Percentiles rank a stretch among this genome's conserved stretches.
Conservation (phyloP, 1,284 basidiomycete species). For the Takashimella koratensis region DNA sequence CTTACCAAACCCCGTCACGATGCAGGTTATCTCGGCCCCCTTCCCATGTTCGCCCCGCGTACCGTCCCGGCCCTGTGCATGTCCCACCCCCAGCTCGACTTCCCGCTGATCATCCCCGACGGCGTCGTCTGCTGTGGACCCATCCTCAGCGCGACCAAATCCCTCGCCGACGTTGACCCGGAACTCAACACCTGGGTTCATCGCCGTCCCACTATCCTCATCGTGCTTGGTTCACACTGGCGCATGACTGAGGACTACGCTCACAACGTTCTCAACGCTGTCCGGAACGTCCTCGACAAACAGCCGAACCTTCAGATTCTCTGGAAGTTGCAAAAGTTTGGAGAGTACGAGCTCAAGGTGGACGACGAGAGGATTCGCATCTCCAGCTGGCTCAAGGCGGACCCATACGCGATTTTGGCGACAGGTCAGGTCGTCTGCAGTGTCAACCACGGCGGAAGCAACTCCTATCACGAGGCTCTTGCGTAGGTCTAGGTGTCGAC, state of each 20-base stretch:
- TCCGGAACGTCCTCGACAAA: conserved; percentile 9
- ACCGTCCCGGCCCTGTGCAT: conserved; percentile 15
- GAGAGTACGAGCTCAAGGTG: conserved; percentile 3
- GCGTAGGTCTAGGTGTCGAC: conserved; percentile 15
- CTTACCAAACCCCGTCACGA: conserved; percentile 11
- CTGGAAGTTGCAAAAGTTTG: conserved; percentile 12
- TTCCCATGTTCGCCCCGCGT: conserved; percentile 7
- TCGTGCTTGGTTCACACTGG: conserved; percentile 18
- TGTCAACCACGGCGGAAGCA: conserved; percentile 29
- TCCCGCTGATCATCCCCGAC: conserved; percentile 12
- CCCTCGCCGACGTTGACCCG: conserved; percentile 10
- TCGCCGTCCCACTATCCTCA: conserved; percentile 9
- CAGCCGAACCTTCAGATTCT: conserved; percentile 19
- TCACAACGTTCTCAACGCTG: conserved; percentile 8
- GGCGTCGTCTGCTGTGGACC: conserved; percentile 19
- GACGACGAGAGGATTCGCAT: conserved; percentile 15
- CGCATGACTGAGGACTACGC: conserved; percentile 4
- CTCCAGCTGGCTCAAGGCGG: conserved; percentile 17
- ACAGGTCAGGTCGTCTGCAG: conserved; percentile 18
- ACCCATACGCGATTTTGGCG: conserved; percentile 16
- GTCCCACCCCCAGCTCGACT: conserved; percentile 15
- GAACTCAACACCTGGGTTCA: conserved; percentile 9
- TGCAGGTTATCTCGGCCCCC: conserved; percentile 15
- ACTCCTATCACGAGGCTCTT: conserved; percentile 30
- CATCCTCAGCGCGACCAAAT: conserved; percentile 9